phyloP scores from a whole-genome alignment of 108 stramenopile species.

The Fragilaria radians region DNA sequence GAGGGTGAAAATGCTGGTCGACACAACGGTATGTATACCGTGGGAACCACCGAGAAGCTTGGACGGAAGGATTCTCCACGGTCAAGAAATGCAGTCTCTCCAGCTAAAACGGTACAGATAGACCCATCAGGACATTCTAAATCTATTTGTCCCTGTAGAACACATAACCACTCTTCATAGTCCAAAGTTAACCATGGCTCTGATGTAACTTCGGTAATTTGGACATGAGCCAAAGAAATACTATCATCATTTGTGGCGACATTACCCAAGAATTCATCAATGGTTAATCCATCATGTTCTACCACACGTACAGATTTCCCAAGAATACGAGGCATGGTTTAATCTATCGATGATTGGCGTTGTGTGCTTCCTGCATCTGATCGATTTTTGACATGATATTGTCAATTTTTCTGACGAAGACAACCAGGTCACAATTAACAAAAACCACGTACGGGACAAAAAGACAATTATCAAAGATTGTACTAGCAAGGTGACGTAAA shows the following conservation, averaged over 20 bases:
- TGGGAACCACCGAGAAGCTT: conserved; percentile 43
- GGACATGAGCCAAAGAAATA: conserved; percentile 57
- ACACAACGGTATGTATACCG: conserved; percentile 73
- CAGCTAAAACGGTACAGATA: conserved; percentile 29
- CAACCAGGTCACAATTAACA: no score
- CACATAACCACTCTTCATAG: conserved; percentile 68
- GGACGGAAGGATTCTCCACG: conserved; percentile 67
- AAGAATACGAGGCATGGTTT: conserved; percentile 41
- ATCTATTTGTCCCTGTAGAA: conserved; percentile 42
- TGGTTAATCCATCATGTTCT: conserved; percentile 49
- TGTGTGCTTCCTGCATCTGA: no score
- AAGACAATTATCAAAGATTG: no score
- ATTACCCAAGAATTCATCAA: conserved; percentile 68
- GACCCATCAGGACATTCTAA: conserved; percentile 9
- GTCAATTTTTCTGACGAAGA: no score
- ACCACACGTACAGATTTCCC: conserved; percentile 60
- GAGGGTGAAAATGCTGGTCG: conserved; percentile 70
- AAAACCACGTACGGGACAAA: no score
- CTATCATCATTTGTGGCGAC: conserved; percentile 43
- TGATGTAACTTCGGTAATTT: conserved; percentile 33
- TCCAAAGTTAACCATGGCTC: conserved; percentile 71
- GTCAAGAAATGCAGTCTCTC: conserved; percentile 51
- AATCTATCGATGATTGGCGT: not conserved
- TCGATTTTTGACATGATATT: no score
- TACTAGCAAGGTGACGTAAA: no score